Conservation (phyloP, 2,329 filamentous ascomycete genomes). For the Massarina eburnea region DNA sequence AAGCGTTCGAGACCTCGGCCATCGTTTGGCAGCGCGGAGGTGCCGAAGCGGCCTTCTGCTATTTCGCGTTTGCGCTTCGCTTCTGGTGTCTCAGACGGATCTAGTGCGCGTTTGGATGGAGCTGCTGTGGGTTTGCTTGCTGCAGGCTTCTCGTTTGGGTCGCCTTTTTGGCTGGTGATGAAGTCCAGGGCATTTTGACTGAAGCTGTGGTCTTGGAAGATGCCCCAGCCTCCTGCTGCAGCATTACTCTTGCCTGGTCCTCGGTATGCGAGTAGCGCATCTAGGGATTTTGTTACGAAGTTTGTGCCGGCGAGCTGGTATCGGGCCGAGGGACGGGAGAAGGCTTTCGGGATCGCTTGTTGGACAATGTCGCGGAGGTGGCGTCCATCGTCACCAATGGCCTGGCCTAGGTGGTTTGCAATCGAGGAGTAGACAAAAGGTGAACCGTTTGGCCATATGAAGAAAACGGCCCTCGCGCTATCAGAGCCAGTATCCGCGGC, state of each 20-base stretch:
- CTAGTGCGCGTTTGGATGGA: conserved; percentile 26
- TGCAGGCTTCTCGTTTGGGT: conserved; percentile 11
- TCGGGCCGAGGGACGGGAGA: conserved; percentile 72
- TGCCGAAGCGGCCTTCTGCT: conserved; percentile 72
- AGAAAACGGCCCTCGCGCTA: conserved; percentile 70
- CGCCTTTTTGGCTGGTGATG: conserved; percentile 33
- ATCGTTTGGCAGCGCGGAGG: conserved; percentile 42
- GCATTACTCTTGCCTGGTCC: conserved; percentile 71
- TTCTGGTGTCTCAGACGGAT: conserved; percentile 29
- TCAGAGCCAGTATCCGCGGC: conserved; percentile 47
- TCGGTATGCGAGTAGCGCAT: conserved; percentile 67
- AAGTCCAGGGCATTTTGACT: conserved; percentile 55
- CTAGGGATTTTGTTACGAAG: conserved; percentile 70
- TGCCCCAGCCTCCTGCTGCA: conserved; percentile 75
- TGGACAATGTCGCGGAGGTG: conserved; percentile 71
- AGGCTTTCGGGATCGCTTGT: conserved; percentile 78
- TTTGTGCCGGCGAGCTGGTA: conserved; percentile 70
- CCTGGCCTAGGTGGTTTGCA: conserved; percentile 41
- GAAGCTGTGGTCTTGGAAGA: conserved; percentile 68
- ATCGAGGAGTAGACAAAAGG: conserved; percentile 71
- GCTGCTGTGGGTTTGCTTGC: conserved; percentile 18
- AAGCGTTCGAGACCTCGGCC: conserved; percentile 50
- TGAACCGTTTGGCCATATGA: conserved; percentile 80
- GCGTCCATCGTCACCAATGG: conserved; percentile 41
- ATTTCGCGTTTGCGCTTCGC: conserved; percentile 62